A percentile compares a stretch with the other conserved stretches of the same genome.
These are phyloP conservation scores for Dictyostelium firmibasis DNA, from an alignment of 78 protist species.

Conservation along the genomic window DNA sequence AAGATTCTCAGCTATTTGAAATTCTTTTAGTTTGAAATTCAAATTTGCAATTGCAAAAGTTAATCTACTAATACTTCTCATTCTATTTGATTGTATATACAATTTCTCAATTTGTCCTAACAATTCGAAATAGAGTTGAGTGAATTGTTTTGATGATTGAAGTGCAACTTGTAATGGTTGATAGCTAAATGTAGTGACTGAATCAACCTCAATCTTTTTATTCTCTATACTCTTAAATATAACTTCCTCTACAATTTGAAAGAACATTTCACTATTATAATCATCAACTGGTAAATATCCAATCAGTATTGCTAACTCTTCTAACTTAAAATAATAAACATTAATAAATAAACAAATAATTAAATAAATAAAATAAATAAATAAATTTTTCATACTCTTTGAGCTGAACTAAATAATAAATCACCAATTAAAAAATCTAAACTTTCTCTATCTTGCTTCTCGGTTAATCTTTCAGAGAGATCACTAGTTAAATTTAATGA, in stretches of 20 bases:
- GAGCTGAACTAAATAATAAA: conserved; percentile 38
- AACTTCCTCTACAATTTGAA: background rate
- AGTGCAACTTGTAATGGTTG: conserved; percentile 38
- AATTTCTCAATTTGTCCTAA: conserved; percentile 22
- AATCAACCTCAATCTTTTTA: background rate
- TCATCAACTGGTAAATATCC: conserved; percentile 23
- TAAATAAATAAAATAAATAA: background rate
- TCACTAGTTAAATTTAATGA: conserved; percentile 10
- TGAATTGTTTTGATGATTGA: conserved; percentile 39
- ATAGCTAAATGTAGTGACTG: background rate
- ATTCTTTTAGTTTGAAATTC: conserved; percentile 11
- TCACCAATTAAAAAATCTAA: conserved; percentile 59
- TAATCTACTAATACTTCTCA: conserved; percentile 36
- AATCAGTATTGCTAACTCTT: conserved; percentile 23
- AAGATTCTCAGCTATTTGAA: conserved; percentile 7
- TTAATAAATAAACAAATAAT: no score
- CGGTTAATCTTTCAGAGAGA: background rate
- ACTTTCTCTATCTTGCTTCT: conserved; percentile 54
- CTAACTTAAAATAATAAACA: background rate
- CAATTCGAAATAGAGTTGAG: conserved; percentile 13
- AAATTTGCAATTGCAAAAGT: conserved; percentile 34
- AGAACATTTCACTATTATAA: background rate
- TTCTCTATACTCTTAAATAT: background rate
- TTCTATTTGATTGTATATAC: conserved; percentile 52
- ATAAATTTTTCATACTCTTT: background rate